A percentile compares a stretch with the other conserved stretches of the same genome.
Conservation (phyloP, 225 moss, liverwort and hornwort genomes). For the Marchantia polymorpha region DNA sequence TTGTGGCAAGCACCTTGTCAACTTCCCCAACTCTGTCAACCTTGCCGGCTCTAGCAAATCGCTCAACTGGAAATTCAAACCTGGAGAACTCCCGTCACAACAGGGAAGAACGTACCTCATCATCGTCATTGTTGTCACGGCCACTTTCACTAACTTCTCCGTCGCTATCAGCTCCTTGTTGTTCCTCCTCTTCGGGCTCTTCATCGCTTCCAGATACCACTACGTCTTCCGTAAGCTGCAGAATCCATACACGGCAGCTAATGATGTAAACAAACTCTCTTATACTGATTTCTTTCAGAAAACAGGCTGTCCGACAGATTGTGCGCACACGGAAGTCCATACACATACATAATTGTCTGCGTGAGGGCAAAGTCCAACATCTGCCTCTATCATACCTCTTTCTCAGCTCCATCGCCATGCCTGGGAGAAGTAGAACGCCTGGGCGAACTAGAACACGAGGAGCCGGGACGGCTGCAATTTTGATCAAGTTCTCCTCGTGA, state of each 20-base stretch:
- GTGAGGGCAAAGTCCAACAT: too few species aligned
- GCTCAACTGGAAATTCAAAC: not conserved
- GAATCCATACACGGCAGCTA: not conserved
- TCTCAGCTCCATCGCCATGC: constrained; percentile 48
- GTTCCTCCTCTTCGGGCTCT: constrained; percentile 79
- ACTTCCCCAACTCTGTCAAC: not conserved
- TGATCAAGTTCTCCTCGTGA: constrained; percentile 48
- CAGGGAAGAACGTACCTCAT: constrained; percentile 46
- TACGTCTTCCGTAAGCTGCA: constrained; percentile 82
- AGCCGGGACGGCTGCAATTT: constrained; percentile 40
- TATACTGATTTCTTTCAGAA: too few species aligned
- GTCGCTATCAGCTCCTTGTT: constrained; percentile 51
- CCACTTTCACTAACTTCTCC: constrained; percentile 67
- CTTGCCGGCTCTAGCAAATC: too few species aligned
- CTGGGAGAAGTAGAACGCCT: constrained; percentile 55
- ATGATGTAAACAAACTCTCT: not conserved
- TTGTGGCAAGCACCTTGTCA: not conserved
- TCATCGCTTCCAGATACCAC: constrained; percentile 89
- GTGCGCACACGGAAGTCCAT: too few species aligned
- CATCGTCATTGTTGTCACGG: constrained; percentile 54
- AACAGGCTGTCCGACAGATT: too few species aligned
- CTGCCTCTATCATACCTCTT: constrained; percentile 46
- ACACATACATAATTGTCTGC: too few species aligned
- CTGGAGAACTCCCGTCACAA: not conserved
- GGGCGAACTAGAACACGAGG: constrained; percentile 51